Evolutionary conservation across 208 protist genomes (phyloP).

Genomic region (Leishmania braziliensis): DNA sequence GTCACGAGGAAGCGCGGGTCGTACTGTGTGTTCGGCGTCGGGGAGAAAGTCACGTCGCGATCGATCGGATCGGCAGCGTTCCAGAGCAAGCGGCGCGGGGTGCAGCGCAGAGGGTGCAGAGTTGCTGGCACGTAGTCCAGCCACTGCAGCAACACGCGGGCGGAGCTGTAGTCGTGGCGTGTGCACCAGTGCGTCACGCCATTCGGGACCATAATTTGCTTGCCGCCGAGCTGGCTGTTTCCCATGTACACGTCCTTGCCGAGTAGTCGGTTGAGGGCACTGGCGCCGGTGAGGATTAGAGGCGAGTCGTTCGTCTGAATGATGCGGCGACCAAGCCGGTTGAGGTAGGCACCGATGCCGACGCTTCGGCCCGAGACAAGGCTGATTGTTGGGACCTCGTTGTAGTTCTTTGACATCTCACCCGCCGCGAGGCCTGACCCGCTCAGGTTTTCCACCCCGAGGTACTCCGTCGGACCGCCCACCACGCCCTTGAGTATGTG

Average conservation of each 20-base stretch:
- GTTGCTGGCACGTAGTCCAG: constrained; percentile 89
- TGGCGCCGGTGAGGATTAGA: constrained; percentile 96
- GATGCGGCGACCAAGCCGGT: constrained; percentile 96
- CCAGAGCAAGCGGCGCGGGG: constrained; percentile 45
- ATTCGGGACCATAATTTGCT: constrained; percentile 97
- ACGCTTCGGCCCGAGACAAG: constrained; percentile 97
- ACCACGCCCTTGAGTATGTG: constrained; percentile 94
- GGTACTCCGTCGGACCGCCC: constrained; percentile 88
- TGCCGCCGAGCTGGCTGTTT: constrained; percentile 97
- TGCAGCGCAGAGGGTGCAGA: constrained; percentile 44
- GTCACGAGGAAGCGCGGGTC: constrained; percentile 84
- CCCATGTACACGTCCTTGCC: constrained; percentile 97
- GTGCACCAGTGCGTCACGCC: constrained; percentile 94
- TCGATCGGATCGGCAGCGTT: constrained; percentile 61
- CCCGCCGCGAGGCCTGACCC: constrained; percentile 97
- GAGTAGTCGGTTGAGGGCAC: constrained; percentile 94
- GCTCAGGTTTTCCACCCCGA: constrained; percentile 98
- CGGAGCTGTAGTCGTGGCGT: constrained; percentile 84
- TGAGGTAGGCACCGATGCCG: constrained; percentile 98
- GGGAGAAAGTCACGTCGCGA: constrained; percentile 79
- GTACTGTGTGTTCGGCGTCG: constrained; percentile 69
- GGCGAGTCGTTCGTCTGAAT: constrained; percentile 94
- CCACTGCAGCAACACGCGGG: constrained; percentile 84
- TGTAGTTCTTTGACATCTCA: constrained; percentile 97
- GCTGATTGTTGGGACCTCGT: constrained; percentile 97